Base-by-base conservation (phyloP, 768 basidiomycete species). In the Boletus barrowsii region DNA sequence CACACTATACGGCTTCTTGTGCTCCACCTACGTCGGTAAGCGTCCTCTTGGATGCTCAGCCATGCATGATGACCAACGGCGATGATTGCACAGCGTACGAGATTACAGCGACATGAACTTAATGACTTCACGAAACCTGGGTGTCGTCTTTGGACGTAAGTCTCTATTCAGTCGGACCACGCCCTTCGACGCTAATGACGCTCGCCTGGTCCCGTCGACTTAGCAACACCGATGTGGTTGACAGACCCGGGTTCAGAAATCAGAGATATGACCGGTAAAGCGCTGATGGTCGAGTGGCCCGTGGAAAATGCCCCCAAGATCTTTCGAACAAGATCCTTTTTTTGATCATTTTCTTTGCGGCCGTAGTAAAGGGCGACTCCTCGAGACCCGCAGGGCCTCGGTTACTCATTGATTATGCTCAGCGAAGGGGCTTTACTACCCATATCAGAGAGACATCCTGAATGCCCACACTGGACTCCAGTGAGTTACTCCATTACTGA, bases 61-160 rank as follows among this genome's bases (percentile, higher is more conserved):
- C 10, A 39, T 14, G 37, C 33, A 18, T 41, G 10, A 5, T 42
- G 32, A 56, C 43, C 54, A 3, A 62, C 49, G 42, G n/a, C 42
- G 18, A 9, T 32, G 20, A 40, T 13, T 47, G 47, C 20, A 33
- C 57, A 79, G 80, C 49, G 80, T 98, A 29, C 83, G 83, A 61
- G 76, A 84, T 53, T 79, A 78, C 33, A 81, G 81, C 51, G 83
- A 87, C 41, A 77, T 74, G 45, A 99, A 99, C 72, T 78, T 93
- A 49, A 99, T 99, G 97, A 92, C 84, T 47, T 88, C 93, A 3
- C 82, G 93, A 58, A 99, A 98, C 65, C 75, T 99, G 20, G 97
- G 97, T 7, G 94, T 98, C 30, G 95, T 99, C 40, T 98, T 98
- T 72, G 97, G 97, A 62, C 97, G 96, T 98, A 70, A 73, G 96